Evolutionary conservation across 805 yeast genomes (phyloP).

Genomic region (Candida dajiaensis): DNA sequence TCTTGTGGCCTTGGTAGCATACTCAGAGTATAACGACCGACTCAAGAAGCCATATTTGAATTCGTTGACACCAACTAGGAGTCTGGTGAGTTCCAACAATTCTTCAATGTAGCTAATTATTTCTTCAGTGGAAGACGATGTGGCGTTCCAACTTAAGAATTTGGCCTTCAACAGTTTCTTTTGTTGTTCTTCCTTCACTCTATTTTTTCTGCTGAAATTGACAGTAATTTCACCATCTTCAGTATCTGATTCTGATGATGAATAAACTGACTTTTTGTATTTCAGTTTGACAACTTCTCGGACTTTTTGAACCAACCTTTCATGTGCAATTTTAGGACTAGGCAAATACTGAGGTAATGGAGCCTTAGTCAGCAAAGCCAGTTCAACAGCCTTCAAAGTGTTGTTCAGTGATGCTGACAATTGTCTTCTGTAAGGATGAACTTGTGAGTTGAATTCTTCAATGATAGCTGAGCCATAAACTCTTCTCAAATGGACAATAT

Average conservation of each 20-base stretch:
- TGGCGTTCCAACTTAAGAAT: constrained; percentile 46
- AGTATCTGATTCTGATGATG: constrained; percentile 14
- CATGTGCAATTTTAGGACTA: constrained; percentile 41
- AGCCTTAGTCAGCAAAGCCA: constrained; percentile 36
- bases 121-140: constrained; percentile 43
- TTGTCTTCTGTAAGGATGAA: constrained; percentile 40
- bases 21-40: constrained; percentile 37
- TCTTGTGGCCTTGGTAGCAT: constrained; percentile 36
- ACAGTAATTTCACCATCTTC: constrained; percentile 24
- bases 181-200: constrained; percentile 16
- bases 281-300: constrained; percentile 29
- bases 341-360: constrained; percentile 49
- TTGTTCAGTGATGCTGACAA: constrained; percentile 34
- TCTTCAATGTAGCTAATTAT: constrained; percentile 45
- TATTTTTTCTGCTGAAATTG: constrained; percentile 6
- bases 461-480: constrained; percentile 41
- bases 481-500: constrained; percentile 35
- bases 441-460: constrained; percentile 35
- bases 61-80: constrained; percentile 42
- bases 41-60: constrained; percentile 47
- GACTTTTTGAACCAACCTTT: constrained; percentile 38
- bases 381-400: constrained; percentile 36
- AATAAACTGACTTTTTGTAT: constrained; percentile 12
- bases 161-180: constrained; percentile 30
- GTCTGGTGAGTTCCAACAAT: constrained; percentile 33